Percentiles rank a stretch among this genome's conserved stretches.
phyloP scores from a whole-genome alignment of 768 basidiomycete genomes.

The Cyclocybe aegerita region DNA sequence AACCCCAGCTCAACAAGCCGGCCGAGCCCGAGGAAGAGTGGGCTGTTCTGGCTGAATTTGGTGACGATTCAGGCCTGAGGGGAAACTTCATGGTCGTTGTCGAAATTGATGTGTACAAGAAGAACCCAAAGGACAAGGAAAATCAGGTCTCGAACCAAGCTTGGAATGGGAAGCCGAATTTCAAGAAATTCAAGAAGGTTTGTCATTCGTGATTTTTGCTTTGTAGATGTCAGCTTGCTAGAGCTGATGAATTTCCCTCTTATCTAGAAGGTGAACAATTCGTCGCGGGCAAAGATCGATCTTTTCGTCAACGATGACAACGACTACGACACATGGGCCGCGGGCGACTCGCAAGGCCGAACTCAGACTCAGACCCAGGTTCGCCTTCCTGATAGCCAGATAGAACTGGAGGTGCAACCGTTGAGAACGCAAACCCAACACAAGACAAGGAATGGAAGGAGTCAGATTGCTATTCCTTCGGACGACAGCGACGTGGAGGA shows the following conservation, averaged over 20 bases:
- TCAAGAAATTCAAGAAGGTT: constrained; percentile 76
- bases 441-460: too few relatives aligned
- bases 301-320: constrained; percentile 50
- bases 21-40: constrained; percentile 50
- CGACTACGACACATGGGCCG: constrained; percentile 50
- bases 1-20: constrained; percentile 51
- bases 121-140: constrained; percentile 12
- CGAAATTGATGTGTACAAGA: constrained; percentile 57
- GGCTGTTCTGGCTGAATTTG: constrained; percentile 65
- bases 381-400: constrained; percentile 18
- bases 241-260: not conserved
- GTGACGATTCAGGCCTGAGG: constrained; percentile 55
- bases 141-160: constrained; percentile 22
- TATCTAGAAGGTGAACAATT: constrained; percentile 24
- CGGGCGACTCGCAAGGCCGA: not conserved
- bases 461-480: too few relatives aligned
- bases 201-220: not conserved
- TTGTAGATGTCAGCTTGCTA: not conserved
- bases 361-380: constrained; percentile 17
- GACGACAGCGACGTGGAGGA: constrained; percentile 34
- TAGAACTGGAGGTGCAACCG: constrained; percentile 11
- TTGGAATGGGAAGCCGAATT: constrained; percentile 60
- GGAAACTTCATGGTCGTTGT: constrained; percentile 83
- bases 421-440: constrained; percentile 5
- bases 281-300: constrained; percentile 41